phyloP scores from a whole-genome alignment of 257 asterid species.

The Capsicum rhomboideum region DNA sequence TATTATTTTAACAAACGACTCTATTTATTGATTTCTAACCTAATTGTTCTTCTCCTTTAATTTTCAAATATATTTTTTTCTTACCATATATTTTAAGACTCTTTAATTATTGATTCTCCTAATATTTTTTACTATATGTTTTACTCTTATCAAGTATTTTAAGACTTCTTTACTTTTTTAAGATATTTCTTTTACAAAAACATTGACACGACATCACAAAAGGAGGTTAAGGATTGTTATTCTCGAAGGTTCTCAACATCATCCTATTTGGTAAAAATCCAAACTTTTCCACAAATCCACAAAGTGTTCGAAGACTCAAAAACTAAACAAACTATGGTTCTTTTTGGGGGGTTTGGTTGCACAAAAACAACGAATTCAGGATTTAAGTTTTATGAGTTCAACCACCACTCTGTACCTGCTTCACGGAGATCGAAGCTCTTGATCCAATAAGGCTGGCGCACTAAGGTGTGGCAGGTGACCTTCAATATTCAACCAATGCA shows the following conservation, averaged over 20 bases:
- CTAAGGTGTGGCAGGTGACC: constrained; percentile 92
- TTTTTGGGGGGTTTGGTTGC: not conserved
- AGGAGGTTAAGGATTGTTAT: not conserved
- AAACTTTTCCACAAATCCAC: not conserved
- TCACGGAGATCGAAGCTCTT: constrained; percentile 32
- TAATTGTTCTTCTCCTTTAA: too few relatives aligned
- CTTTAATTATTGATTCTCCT: too few relatives aligned
- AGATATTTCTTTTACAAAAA: too few relatives aligned
- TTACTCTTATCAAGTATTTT: too few relatives aligned
- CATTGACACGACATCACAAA: too few relatives aligned
- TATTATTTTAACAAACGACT: too few relatives aligned
- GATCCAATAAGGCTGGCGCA: constrained; percentile 72
- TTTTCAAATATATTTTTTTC: too few relatives aligned
- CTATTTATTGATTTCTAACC: too few relatives aligned
- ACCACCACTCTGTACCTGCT: not conserved
- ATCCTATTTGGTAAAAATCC: not conserved
- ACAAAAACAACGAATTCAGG: not conserved
- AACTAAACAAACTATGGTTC: not conserved
- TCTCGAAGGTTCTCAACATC: not conserved
- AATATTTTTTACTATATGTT: too few relatives aligned
- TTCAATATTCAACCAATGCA: constrained; percentile 50
- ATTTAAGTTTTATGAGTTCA: not conserved
- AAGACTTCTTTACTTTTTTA: too few relatives aligned
- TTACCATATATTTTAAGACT: too few relatives aligned
- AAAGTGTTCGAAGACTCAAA: not conserved